Conservation (phyloP, 805 yeast genomes). For the Spathaspora hagerdaliae region DNA sequence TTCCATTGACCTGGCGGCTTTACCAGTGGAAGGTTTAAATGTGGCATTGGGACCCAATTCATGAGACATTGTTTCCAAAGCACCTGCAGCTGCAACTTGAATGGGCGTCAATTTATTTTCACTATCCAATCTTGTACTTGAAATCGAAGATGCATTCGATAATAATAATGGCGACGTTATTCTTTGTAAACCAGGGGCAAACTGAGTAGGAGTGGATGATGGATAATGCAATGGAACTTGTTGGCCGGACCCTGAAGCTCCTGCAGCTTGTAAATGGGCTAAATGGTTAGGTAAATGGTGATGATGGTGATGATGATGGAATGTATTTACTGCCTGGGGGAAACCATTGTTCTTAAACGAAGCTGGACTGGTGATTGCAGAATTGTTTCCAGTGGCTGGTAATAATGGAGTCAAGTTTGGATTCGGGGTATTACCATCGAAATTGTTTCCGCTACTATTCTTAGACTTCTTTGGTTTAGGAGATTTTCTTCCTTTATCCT, state of each 20-base stretch:
- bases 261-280: conserved; percentile 9
- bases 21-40: conserved; percentile 14
- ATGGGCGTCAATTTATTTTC: conserved; percentile 11
- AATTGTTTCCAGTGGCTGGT: conserved; percentile 17
- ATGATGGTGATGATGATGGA: conserved; percentile 10
- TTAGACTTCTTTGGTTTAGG: conserved; percentile 17
- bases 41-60: conserved; percentile 43
- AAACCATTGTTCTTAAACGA: neutral
- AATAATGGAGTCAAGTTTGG: conserved; percentile 22
- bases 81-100: conserved; percentile 37
- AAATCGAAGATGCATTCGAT: conserved; percentile 45
- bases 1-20: conserved; percentile 10
- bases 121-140: conserved; percentile 29
- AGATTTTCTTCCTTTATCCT: conserved; percentile 22
- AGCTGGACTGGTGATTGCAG: conserved; percentile 4
- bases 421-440: conserved; percentile 3
- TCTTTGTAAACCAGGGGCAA: conserved; percentile 59
- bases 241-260: conserved; percentile 8
- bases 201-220: conserved; percentile 65
- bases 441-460: conserved; percentile 6
- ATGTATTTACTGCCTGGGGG: neutral
- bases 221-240: conserved; percentile 64
- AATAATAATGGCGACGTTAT: conserved; percentile 64
- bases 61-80: conserved; percentile 41
- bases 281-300: conserved; percentile 20